phyloP scores from a whole-genome alignment of 768 basidiomycete species.

The Collybiopsis luxurians region DNA sequence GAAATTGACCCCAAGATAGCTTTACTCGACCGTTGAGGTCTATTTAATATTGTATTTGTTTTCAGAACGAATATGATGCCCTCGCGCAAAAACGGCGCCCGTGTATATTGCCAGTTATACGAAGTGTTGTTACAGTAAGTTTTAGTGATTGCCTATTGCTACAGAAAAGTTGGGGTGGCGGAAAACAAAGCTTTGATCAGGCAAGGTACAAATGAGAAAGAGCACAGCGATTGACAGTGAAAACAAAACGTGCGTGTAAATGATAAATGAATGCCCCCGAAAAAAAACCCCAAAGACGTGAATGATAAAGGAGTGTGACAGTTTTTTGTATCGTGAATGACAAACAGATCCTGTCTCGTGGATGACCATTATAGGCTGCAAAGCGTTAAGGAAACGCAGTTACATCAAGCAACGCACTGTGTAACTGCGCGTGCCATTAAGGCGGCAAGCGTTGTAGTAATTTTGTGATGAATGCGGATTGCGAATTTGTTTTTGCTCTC shows the following conservation, averaged over 20 bases:
- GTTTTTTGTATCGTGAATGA: slow-evolving; percentile 9
- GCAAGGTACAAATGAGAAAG: slow-evolving; percentile 13
- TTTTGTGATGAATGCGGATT: too few relatives aligned
- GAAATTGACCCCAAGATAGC: slow-evolving; percentile 37
- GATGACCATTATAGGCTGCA: neutral
- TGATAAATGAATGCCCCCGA: slow-evolving; percentile 10
- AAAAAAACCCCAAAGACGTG: slow-evolving; percentile 1
- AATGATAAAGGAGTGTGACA: slow-evolving; percentile 9
- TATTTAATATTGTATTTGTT: too few relatives aligned
- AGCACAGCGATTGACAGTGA: slow-evolving; percentile 6
- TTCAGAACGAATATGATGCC: too few relatives aligned
- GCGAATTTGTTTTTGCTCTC: neutral
- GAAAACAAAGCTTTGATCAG: slow-evolving; percentile 13
- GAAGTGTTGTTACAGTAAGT: slow-evolving; percentile 21
- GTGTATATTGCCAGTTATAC: slow-evolving; percentile 38
- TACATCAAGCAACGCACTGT: neutral
- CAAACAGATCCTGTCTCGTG: slow-evolving; percentile 7
- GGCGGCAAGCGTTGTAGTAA: neutral
- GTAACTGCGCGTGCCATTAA: neutral
- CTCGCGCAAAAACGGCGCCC: slow-evolving; percentile 22
- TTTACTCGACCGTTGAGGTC: slow-evolving; percentile 4
- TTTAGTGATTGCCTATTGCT: slow-evolving; percentile 32
- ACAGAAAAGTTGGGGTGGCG: slow-evolving; percentile 20
- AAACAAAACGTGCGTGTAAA: slow-evolving; percentile 13
- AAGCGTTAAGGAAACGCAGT: neutral